These are phyloP conservation scores for Lentinula detonsa DNA, from an alignment of 768 basidiomycete genomes.

Conservation along the genomic window DNA sequence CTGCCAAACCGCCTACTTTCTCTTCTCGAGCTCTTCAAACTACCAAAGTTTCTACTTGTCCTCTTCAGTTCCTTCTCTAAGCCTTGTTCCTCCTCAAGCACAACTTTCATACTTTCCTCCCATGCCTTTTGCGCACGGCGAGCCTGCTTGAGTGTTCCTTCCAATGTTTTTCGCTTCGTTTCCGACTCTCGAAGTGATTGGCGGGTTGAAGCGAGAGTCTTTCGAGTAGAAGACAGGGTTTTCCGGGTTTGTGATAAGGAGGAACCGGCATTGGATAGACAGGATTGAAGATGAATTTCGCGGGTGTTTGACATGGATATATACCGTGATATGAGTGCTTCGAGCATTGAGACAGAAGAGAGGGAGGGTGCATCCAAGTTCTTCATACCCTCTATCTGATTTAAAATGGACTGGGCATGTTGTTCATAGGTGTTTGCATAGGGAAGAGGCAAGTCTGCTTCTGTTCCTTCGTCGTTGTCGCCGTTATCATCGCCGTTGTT, in stretches of 20 bases:
- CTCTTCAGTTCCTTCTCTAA: conserved; percentile 75
- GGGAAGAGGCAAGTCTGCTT: conserved; percentile 29
- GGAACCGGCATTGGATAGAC: background rate
- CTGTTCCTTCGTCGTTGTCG: conserved; percentile 17
- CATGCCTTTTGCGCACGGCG: conserved; percentile 50
- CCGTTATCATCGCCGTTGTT: conserved; percentile 12
- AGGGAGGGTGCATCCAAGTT: background rate
- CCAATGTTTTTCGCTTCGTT: background rate
- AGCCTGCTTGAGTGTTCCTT: background rate
- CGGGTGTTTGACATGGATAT: background rate
- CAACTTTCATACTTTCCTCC: conserved; percentile 86
- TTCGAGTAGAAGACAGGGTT: conserved; percentile 4
- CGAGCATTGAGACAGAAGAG: background rate
- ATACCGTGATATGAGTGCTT: background rate
- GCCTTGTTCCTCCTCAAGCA: conserved; percentile 79
- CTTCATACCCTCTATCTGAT: background rate
- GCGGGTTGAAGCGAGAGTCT: conserved; percentile 21
- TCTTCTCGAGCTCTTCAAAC: conserved; percentile 36
- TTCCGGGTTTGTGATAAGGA: background rate
- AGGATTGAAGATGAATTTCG: background rate
- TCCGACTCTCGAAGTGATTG: background rate
- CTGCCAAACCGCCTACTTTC: background rate
- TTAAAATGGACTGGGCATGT: background rate
- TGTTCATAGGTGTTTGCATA: conserved; percentile 49
- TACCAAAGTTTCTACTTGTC: conserved; percentile 53